Evolutionary conservation across 768 basidiomycete species (phyloP).

Genomic region (Favolaschia claudopus): DNA sequence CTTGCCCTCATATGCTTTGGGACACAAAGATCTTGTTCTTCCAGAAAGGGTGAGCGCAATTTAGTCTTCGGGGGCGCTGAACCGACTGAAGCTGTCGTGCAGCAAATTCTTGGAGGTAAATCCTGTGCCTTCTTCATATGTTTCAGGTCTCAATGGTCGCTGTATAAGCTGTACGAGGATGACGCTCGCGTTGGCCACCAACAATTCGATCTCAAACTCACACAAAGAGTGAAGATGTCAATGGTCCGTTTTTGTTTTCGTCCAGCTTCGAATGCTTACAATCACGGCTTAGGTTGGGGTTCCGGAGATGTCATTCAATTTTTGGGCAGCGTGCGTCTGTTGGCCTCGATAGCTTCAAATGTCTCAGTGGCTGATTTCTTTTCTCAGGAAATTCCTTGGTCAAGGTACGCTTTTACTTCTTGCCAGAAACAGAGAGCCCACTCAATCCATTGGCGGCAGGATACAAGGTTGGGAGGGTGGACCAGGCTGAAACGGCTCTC

Average conservation of each 20-base stretch:
- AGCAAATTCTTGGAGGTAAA: constrained; percentile 84
- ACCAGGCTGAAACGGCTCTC: constrained; percentile 95
- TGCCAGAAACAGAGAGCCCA: not conserved
- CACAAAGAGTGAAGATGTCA: constrained; percentile 95
- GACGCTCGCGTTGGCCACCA: constrained; percentile 93
- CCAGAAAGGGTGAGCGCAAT: constrained; percentile 83
- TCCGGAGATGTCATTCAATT: constrained; percentile 92
- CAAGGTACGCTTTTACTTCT: constrained; percentile 56
- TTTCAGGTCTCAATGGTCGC: not conserved
- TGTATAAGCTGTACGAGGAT: constrained; percentile 84
- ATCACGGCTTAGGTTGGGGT: constrained; percentile 78
- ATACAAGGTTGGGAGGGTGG: constrained; percentile 95
- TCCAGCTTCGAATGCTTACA: not conserved
- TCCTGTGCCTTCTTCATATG: not conserved
- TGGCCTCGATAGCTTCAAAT: not conserved
- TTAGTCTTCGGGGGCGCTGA: constrained; percentile 5
- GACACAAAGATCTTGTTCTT: constrained; percentile 87
- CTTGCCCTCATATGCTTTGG: too few relatives aligned
- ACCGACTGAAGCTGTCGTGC: not conserved
- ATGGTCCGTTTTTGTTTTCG: constrained; percentile 70
- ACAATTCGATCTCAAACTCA: constrained; percentile 94
- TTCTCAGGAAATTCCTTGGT: constrained; percentile 77
- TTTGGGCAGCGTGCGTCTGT: constrained; percentile 82
- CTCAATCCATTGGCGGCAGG: constrained; percentile 47
- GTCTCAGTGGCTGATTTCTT: constrained; percentile 2